Conservation (phyloP, 139 green algal species). For the Trebouxia sp. region DNA sequence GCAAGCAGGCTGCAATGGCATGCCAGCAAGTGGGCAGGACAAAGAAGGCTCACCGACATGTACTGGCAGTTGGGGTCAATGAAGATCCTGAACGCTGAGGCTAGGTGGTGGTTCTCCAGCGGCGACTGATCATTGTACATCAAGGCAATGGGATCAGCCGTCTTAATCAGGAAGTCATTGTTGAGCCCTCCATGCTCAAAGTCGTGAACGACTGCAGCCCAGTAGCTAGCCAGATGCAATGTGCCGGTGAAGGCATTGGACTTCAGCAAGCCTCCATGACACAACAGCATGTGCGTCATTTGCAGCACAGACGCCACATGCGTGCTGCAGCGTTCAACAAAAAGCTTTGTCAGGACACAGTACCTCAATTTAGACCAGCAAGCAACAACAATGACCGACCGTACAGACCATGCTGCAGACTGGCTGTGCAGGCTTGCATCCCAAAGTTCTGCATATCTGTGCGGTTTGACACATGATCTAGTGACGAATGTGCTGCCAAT, state of each 20-base stretch:
- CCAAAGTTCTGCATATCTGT: too few relatives aligned
- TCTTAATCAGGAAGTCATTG: conserved; percentile 56
- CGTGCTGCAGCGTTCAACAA: background rate
- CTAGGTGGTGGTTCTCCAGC: conserved; percentile 54
- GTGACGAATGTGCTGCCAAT: too few relatives aligned
- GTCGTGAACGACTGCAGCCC: conserved; percentile 37
- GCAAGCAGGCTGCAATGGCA: background rate
- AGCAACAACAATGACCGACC: too few relatives aligned
- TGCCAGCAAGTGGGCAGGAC: background rate
- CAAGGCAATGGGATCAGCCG: conserved; percentile 42
- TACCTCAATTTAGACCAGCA: background rate
- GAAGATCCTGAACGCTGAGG: conserved; percentile 40
- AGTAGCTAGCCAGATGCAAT: conserved; percentile 37
- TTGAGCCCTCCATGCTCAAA: conserved; percentile 50
- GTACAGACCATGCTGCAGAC: too few relatives aligned
- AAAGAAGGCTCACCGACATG: conserved; percentile 35
- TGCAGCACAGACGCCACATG: conserved; percentile 20
- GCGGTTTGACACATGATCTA: too few relatives aligned
- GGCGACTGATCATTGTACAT: conserved; percentile 60
- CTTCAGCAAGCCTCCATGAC: background rate
- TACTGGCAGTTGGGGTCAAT: conserved; percentile 56
- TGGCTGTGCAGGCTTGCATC: too few relatives aligned
- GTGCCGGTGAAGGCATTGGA: background rate
- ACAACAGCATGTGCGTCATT: conserved; percentile 17
- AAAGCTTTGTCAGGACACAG: background rate